These are phyloP conservation scores for Ganoderma resinaceum DNA, from an alignment of 1,284 basidiomycete genomes.

Conservation along the genomic window DNA sequence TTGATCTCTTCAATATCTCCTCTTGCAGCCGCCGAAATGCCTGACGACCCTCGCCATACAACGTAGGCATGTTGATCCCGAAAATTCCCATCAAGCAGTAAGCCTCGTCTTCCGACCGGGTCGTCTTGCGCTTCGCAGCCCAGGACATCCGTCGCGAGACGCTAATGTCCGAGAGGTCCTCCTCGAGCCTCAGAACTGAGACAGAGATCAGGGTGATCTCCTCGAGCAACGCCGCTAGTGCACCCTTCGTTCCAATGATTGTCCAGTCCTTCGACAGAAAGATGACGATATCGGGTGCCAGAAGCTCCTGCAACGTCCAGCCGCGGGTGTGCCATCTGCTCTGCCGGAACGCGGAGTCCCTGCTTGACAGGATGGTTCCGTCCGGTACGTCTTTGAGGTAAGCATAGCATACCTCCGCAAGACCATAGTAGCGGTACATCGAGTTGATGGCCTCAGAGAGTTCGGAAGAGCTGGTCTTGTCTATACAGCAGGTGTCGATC, in stretches of 20 bases:
- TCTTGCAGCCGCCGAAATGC: slow-evolving; percentile 3
- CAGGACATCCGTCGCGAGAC: not conserved
- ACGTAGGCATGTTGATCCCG: slow-evolving; percentile 2
- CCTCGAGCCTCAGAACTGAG: not conserved
- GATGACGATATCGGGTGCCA: not conserved
- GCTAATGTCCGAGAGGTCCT: not conserved
- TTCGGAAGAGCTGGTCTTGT: slow-evolving; percentile 3
- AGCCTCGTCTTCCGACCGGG: not conserved
- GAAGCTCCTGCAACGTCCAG: not conserved
- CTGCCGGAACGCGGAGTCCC: not conserved
- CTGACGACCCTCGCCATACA: slow-evolving; percentile 1
- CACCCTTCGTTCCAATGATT: slow-evolving; percentile 1
- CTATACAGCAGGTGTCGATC: slow-evolving; percentile 3
- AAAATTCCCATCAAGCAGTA: slow-evolving; percentile 4
- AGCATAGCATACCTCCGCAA: not conserved
- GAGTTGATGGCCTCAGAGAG: slow-evolving; percentile 3
- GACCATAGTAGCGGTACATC: slow-evolving; percentile 1
- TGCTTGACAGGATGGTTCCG: not conserved
- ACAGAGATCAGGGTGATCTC: not conserved
- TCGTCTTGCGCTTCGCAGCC: slow-evolving; percentile 4
- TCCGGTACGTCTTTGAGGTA: not conserved
- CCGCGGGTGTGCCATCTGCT: slow-evolving; percentile 1
- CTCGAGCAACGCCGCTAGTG: not conserved
- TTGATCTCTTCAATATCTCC: slow-evolving; percentile 5
- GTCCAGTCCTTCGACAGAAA: not conserved